These are phyloP conservation scores for Globisporangium carolinianum DNA, from an alignment of 352 stramenopile species.

Conservation along the genomic window DNA sequence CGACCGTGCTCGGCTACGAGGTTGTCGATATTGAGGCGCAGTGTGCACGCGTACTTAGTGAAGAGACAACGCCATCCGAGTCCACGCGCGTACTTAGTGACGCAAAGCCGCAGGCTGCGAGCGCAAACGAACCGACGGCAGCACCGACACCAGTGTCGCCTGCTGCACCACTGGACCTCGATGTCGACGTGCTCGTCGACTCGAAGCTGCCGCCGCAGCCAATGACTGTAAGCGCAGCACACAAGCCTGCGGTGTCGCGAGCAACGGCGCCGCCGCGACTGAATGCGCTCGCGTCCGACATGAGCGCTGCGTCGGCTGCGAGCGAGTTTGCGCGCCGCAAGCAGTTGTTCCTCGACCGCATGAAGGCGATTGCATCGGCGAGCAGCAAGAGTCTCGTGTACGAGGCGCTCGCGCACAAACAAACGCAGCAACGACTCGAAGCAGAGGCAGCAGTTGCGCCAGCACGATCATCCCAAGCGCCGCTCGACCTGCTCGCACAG, in stretches of 20 bases:
- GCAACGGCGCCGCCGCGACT: not conserved
- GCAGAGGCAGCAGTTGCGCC: not conserved
- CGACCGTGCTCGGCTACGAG: slow-evolving; percentile 64
- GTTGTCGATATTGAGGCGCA: slow-evolving; percentile 41
- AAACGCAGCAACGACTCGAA: slow-evolving; percentile 21
- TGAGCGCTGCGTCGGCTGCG: slow-evolving; percentile 9
- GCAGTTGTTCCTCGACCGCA: slow-evolving; percentile 62
- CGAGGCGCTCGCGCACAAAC: slow-evolving; percentile 54
- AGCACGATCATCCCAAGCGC: not conserved
- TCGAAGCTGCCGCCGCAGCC: not conserved
- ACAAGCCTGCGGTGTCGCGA: not conserved
- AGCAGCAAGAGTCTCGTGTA: slow-evolving; percentile 73
- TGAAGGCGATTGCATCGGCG: slow-evolving; percentile 57
- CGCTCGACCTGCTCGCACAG: slow-evolving; percentile 18
- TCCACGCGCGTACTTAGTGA: not conserved
- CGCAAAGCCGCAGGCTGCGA: not conserved
- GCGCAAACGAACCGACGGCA: not conserved
- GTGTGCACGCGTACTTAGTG: not conserved
- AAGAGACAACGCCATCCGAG: no score
- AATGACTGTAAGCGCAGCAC: not conserved
- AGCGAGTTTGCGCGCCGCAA: slow-evolving; percentile 69
- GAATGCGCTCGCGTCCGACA: not conserved
- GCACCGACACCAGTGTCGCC: not conserved
- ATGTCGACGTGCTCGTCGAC: slow-evolving; percentile 18
- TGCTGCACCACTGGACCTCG: slow-evolving; percentile 18